Conservation (phyloP, 106 monocot genomes). For the Allium sativum region DNA sequence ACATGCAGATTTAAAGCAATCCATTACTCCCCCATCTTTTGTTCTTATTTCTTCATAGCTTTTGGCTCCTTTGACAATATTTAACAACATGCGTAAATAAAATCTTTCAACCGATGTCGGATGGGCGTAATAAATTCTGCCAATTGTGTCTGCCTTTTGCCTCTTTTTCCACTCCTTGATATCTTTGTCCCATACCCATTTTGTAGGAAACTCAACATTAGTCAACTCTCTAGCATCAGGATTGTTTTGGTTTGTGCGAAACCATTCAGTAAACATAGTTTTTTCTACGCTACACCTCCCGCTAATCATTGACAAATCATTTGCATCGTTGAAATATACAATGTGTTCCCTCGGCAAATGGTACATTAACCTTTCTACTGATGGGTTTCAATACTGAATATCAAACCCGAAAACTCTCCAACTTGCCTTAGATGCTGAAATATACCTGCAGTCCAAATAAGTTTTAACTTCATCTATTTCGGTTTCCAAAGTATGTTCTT, state of each 20-base stretch:
- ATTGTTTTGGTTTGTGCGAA: not conserved
- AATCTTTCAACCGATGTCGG: not conserved
- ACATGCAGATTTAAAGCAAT: not conserved
- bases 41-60: not conserved
- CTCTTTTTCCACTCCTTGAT: not conserved
- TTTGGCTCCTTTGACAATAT: not conserved
- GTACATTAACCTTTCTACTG: not conserved
- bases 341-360: not conserved
- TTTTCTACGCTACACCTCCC: too few relatives aligned
- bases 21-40: not conserved
- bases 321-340: not conserved
- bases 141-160: not conserved
- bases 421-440: not conserved
- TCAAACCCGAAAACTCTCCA: not conserved
- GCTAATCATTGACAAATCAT: too few relatives aligned
- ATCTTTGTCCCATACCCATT: not conserved
- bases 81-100: not conserved
- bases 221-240: not conserved
- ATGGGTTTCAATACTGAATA: not conserved
- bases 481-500: too few relatives aligned
- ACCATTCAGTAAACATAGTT: not conserved
- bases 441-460: too few relatives aligned
- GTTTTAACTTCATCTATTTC: too few relatives aligned
- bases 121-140: not conserved
- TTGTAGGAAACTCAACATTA: not conserved